Conservation (phyloP, 2,329 filamentous ascomycete species). For the Mycocentrospora acerina region DNA sequence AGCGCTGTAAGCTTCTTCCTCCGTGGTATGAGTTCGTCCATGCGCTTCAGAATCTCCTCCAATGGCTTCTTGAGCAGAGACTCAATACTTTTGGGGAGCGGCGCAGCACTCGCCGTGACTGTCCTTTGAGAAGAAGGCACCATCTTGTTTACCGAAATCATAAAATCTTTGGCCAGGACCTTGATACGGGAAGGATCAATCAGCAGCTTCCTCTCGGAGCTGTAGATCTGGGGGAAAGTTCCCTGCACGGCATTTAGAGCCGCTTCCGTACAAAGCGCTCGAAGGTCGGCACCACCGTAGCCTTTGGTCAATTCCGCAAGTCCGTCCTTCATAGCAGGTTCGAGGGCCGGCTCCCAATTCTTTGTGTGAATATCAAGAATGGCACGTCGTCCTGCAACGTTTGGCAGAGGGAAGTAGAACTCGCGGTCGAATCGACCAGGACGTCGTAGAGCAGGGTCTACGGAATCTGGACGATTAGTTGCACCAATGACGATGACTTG, state of each 20-base stretch:
- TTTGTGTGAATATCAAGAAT: slow-evolving; percentile 96
- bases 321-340: slow-evolving; percentile 75
- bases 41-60: slow-evolving; percentile 63
- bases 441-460: slow-evolving; percentile 90
- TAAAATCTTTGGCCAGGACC: slow-evolving; percentile 91
- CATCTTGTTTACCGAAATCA: slow-evolving; percentile 95
- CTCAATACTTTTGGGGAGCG: slow-evolving; percentile 76
- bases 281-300: slow-evolving; percentile 92
- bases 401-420: slow-evolving; percentile 95
- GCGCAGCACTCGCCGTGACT: slow-evolving; percentile 77
- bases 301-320: slow-evolving; percentile 90
- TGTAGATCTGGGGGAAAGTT: slow-evolving; percentile 95
- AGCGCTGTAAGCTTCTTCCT: slow-evolving; percentile 86
- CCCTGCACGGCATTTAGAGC: slow-evolving; percentile 94
- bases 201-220: slow-evolving; percentile 82
- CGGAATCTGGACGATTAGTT: slow-evolving; percentile 95
- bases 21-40: slow-evolving; percentile 78
- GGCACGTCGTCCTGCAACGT: slow-evolving; percentile 73
- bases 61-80: slow-evolving; percentile 78
- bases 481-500: slow-evolving; percentile 98
- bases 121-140: slow-evolving; percentile 92
- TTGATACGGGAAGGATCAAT: slow-evolving; percentile 84
- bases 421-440: slow-evolving; percentile 95
- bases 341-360: slow-evolving; percentile 80
- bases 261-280: slow-evolving; percentile 92